Percentiles rank a stretch among this genome's conserved stretches.
Evolutionary conservation across 768 basidiomycete genomes (phyloP).

Genomic region (Atractiella rhizophila): DNA sequence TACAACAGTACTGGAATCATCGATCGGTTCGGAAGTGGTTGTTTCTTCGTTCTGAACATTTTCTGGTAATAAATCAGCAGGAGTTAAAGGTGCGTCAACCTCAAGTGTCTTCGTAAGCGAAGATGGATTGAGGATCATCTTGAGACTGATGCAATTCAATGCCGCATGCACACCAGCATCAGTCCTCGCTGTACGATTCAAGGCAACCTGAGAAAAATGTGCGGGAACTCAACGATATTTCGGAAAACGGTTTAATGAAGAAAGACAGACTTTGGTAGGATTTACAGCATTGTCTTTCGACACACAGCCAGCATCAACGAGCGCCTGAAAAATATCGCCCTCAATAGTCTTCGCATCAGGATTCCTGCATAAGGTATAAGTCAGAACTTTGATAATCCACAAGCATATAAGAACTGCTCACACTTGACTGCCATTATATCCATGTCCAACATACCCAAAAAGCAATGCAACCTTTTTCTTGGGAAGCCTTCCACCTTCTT

Average conservation of each 20-base stretch:
- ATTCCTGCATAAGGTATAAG: constrained; percentile 30
- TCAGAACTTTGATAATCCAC: neutral
- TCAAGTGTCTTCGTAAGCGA: neutral
- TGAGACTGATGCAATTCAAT: constrained; percentile 56
- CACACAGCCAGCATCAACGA: constrained; percentile 76
- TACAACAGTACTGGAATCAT: too few species aligned
- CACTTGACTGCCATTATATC: constrained; percentile 92
- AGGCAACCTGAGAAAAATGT: constrained; percentile 34
- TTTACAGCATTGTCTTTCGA: constrained; percentile 80
- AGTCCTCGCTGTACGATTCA: constrained; percentile 74
- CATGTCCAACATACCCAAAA: constrained; percentile 74
- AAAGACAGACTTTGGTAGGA: constrained; percentile 44
- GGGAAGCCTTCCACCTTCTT: constrained; percentile 25
- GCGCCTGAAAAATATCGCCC: constrained; percentile 59
- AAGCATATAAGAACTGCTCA: constrained; percentile 27
- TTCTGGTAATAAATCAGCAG: too few species aligned
- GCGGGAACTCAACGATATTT: neutral
- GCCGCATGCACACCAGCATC: constrained; percentile 96
- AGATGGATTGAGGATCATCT: constrained; percentile 13
- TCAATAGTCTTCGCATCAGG: constrained; percentile 60
- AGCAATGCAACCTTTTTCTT: constrained; percentile 64
- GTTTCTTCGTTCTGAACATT: too few species aligned
- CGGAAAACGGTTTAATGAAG: neutral
- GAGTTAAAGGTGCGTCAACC: too few species aligned
- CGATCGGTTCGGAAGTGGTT: too few species aligned